A percentile compares a stretch with the other conserved stretches of the same genome.
phyloP scores from a whole-genome alignment of 768 basidiomycete genomes.

The Kwoniella dendrophila region DNA sequence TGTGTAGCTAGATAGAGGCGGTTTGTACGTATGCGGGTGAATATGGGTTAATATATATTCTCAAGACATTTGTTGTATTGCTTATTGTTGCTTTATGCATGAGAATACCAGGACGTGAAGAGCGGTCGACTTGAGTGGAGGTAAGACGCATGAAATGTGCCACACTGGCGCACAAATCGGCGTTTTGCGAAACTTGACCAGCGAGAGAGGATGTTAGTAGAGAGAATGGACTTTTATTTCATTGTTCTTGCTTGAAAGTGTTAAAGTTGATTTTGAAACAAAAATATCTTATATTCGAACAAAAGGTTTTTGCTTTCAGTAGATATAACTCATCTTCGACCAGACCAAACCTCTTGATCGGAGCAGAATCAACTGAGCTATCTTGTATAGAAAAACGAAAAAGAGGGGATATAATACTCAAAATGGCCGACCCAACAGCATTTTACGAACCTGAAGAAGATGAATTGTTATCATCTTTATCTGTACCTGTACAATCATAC shows the following conservation, averaged over 20 bases:
- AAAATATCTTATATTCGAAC: too few relatives aligned
- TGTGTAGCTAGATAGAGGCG: not conserved
- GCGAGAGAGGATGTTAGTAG: not conserved
- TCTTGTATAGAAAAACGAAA: too few relatives aligned
- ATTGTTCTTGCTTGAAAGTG: constrained; percentile 1
- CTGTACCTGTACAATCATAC: constrained; percentile 28
- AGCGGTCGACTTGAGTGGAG: constrained; percentile 15
- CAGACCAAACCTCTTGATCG: not conserved
- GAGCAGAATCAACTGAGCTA: not conserved
- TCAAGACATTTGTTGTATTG: too few relatives aligned
- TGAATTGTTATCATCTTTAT: constrained; percentile 47
- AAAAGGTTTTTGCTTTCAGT: not conserved
- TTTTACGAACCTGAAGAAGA: constrained; percentile 54
- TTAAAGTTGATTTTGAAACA: too few relatives aligned
- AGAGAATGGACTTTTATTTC: not conserved
- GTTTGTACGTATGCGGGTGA: too few relatives aligned
- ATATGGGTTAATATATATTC: too few relatives aligned
- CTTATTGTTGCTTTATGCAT: not conserved
- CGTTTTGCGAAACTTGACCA: constrained; percentile 6
- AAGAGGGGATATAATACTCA: too few relatives aligned
- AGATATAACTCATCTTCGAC: not conserved
- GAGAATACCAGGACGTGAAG: not conserved
- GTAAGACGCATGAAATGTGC: not conserved
- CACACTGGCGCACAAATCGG: constrained; percentile 1
- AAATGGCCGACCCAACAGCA: constrained; percentile 51